phyloP scores from a whole-genome alignment of 2,329 filamentous ascomycete genomes.

The Cytospora piceae region DNA sequence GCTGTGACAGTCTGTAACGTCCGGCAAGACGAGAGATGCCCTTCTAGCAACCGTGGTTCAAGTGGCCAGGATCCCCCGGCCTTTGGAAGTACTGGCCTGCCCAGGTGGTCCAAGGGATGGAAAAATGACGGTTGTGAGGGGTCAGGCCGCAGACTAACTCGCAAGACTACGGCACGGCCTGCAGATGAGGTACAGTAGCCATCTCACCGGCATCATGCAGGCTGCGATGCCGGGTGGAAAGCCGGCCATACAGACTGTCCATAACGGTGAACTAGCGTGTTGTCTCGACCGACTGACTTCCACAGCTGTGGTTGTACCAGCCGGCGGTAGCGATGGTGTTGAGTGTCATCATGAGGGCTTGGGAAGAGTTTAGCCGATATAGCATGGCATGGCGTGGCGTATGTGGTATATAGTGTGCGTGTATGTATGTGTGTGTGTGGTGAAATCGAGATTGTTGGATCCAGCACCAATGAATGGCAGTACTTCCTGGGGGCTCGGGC shows the following conservation, averaged over 20 bases:
- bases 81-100: background rate
- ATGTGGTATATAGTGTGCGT: background rate
- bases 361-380: slow-evolving; percentile 7
- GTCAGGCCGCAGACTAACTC: slow-evolving; percentile 3
- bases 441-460: slow-evolving; percentile 4
- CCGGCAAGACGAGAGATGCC: background rate
- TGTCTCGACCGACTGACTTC: slow-evolving; percentile 9
- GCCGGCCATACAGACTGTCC: slow-evolving; percentile 9
- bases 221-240: slow-evolving; percentile 12
- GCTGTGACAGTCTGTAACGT: slow-evolving; percentile 3
- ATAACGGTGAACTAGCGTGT: slow-evolving; percentile 17
- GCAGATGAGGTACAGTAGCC: slow-evolving; percentile 22
- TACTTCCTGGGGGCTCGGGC: background rate
- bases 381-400: slow-evolving; percentile 4
- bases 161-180: slow-evolving; percentile 22
- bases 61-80: background rate
- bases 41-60: background rate
- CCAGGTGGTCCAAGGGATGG: background rate
- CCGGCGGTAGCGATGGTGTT: slow-evolving; percentile 10
- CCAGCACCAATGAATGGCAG: slow-evolving; percentile 7
- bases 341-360: slow-evolving; percentile 1
- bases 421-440: background rate
- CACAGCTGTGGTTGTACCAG: slow-evolving; percentile 8
- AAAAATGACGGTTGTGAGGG: slow-evolving; percentile 20
- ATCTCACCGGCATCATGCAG: slow-evolving; percentile 18